phyloP scores from a whole-genome alignment of 176 grass and related monocot genomes.

The Musa troglodytarum region DNA sequence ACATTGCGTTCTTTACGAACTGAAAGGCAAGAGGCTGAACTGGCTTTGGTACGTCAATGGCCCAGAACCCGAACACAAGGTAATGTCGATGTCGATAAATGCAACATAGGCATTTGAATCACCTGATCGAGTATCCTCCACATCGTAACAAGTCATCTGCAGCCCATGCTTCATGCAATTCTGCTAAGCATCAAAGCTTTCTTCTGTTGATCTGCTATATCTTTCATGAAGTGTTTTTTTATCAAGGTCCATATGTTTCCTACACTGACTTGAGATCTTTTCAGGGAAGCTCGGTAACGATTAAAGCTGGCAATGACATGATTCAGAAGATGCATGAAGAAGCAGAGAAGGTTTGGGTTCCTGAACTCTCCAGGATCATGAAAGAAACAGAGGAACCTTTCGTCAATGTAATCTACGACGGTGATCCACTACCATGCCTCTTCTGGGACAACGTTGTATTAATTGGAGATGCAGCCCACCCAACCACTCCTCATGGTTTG shows the following conservation, averaged over 20 bases:
- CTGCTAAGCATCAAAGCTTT: no score
- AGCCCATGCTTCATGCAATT: no score
- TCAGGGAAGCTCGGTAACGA: constrained; percentile 61
- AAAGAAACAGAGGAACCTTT: constrained; percentile 55
- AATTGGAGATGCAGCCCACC: constrained; percentile 75
- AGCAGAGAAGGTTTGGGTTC: constrained; percentile 51
- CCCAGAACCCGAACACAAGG: constrained; percentile 54
- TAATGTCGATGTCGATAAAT: constrained; percentile 2
- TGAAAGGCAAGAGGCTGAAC: constrained; percentile 57
- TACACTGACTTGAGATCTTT: neutral
- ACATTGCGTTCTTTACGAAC: constrained; percentile 71
- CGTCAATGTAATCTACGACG: constrained; percentile 77
- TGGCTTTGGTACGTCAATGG: constrained; percentile 91
- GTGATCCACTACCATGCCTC: constrained; percentile 37
- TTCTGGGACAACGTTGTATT: constrained; percentile 51
- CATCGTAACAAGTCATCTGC: neutral
- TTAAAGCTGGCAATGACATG: constrained; percentile 44
- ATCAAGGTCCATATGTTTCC: neutral
- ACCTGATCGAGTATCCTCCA: neutral
- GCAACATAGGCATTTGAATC: neutral
- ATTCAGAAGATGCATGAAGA: constrained; percentile 41
- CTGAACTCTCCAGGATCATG: constrained; percentile 56
- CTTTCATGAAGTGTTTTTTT: no score
- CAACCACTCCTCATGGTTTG: constrained; percentile 73
- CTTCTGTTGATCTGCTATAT: no score